These are phyloP conservation scores for Papiliotrema flavescens DNA, from an alignment of 1,284 basidiomycete genomes.

Conservation along the genomic window DNA sequence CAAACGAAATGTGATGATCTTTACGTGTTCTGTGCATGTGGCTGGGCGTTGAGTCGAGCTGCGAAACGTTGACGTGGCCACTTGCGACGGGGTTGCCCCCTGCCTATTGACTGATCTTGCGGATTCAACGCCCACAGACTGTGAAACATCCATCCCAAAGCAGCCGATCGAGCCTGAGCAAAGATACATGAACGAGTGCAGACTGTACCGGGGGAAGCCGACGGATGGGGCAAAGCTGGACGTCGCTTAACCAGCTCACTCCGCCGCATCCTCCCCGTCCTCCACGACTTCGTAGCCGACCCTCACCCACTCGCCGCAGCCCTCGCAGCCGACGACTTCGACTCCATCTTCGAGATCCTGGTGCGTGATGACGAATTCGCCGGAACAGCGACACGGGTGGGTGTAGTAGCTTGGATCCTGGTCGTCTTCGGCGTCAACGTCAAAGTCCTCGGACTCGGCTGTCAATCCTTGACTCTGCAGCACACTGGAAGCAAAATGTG, in stretches of 20 bases:
- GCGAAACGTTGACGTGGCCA: no score
- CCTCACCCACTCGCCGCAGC: conserved; percentile 50
- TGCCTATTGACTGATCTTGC: no score
- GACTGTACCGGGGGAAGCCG: no score
- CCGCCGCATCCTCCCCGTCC: conserved; percentile 13
- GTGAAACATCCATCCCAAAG: no score
- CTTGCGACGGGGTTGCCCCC: no score
- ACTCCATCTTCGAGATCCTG: conserved; percentile 49
- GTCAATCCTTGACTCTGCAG: no score
- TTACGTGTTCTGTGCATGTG: background rate
- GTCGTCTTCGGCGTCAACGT: conserved; percentile 13
- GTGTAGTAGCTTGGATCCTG: conserved; percentile 38
- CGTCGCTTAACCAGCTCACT: no score
- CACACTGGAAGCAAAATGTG: conserved; percentile 10
- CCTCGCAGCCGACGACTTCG: conserved; percentile 49
- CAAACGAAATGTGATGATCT: background rate
- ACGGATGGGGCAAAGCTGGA: no score
- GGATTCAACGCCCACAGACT: no score
- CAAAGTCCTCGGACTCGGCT: conserved; percentile 5
- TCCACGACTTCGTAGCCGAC: conserved; percentile 50
- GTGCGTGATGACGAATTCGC: conserved; percentile 40
- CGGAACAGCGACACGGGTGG: conserved; percentile 48
- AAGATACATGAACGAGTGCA: no score
- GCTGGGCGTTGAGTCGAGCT: no score
- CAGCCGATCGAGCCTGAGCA: no score